These are phyloP conservation scores for Penicillium antarcticum DNA, from an alignment of 495 filamentous ascomycete species.

Conservation along the genomic window DNA sequence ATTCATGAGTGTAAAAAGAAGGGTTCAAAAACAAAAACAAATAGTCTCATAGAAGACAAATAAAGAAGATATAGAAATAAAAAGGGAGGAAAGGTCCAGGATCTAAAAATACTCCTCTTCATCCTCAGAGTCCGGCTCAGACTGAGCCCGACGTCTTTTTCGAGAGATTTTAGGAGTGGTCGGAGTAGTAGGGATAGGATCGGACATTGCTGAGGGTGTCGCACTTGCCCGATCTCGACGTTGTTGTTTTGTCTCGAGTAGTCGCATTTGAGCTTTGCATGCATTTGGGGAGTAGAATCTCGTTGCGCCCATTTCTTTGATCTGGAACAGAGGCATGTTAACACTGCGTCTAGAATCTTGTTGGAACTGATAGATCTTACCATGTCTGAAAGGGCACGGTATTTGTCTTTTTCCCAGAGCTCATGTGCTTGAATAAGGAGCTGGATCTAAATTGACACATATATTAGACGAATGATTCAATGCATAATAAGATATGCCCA, in stretches of 20 bases:
- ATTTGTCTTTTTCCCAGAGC: conserved; percentile 50
- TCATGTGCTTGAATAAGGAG: conserved; percentile 45
- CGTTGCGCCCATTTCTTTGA: conserved; percentile 36
- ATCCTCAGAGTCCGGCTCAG: background rate
- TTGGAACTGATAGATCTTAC: conserved; percentile 21
- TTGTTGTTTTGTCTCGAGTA: conserved; percentile 23
- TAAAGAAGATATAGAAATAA: background rate
- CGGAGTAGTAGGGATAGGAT: conserved; percentile 19
- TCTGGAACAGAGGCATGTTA: conserved; percentile 16
- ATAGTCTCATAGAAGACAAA: background rate
- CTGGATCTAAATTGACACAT: conserved; percentile 30
- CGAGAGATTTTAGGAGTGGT: conserved; percentile 8
- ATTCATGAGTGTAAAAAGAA: background rate
- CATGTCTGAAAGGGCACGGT: conserved; percentile 48
- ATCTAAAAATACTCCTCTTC: background rate
- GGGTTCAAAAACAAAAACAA: background rate
- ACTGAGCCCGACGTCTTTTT: conserved; percentile 16
- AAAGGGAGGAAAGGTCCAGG: background rate
- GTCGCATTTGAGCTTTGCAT: conserved; percentile 34
- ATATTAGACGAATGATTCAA: background rate
- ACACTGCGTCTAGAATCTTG: background rate
- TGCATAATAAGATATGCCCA: conserved; percentile 6
- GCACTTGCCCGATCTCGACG: conserved; percentile 12
- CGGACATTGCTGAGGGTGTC: conserved; percentile 25
- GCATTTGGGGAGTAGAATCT: conserved; percentile 33